phyloP scores from a whole-genome alignment of 208 protist species.

The Trichomonas tenax region DNA sequence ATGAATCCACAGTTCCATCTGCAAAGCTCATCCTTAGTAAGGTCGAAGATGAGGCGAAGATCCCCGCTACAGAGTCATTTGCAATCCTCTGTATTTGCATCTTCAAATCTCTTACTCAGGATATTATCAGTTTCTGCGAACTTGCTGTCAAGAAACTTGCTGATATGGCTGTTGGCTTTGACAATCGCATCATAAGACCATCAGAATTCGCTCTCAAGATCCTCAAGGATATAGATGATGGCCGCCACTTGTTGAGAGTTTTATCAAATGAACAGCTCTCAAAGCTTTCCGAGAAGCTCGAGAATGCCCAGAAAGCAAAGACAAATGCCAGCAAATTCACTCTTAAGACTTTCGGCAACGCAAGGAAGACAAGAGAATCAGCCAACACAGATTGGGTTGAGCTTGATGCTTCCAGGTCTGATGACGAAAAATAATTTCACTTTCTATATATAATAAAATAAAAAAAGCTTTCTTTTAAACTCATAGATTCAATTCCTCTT shows the following conservation, averaged over 20 bases:
- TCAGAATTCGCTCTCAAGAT: neutral
- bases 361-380: neutral
- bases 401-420: neutral
- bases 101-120: neutral
- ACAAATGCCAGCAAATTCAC: neutral
- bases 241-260: neutral
- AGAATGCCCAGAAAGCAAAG: neutral
- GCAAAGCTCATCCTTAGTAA: neutral
- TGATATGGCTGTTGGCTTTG: neutral
- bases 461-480: too few relatives aligned
- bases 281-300: neutral
- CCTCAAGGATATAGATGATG: neutral
- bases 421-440: neutral
- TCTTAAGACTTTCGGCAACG: neutral
- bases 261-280: neutral
- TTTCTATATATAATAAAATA: too few relatives aligned
- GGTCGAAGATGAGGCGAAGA: neutral
- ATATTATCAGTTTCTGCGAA: neutral
- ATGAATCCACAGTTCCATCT: neutral
- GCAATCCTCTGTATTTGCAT: neutral
- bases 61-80: neutral
- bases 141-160: neutral
- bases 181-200: neutral
- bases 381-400: neutral
- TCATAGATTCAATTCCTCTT: too few relatives aligned